Conservation (phyloP, 805 yeast genomes). For the Kregervanrija delftensis region DNA sequence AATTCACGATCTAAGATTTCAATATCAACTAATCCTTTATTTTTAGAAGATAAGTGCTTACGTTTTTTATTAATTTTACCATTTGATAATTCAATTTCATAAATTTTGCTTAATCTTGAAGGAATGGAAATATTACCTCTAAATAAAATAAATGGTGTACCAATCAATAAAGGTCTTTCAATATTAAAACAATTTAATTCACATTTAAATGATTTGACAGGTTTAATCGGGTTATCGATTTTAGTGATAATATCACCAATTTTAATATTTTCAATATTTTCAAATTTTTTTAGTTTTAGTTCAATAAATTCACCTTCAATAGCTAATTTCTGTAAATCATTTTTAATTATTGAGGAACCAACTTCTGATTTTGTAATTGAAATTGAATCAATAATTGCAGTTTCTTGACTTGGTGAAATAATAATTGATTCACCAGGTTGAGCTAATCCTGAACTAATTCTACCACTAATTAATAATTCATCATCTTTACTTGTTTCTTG, state of each 20-base stretch:
- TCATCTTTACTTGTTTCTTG: conserved; percentile 39
- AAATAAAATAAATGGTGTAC: conserved; percentile 72
- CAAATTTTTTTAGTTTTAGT: conserved; percentile 32
- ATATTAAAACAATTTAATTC: conserved; percentile 59
- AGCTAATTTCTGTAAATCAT: conserved; percentile 29
- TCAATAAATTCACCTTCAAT: conserved; percentile 50
- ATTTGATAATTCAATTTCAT: conserved; percentile 22
- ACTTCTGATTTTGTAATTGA: conserved; percentile 21
- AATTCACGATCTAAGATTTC: conserved; percentile 40
- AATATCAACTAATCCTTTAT: conserved; percentile 51
- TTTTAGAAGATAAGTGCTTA: conserved; percentile 53
- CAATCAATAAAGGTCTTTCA: conserved; percentile 68
- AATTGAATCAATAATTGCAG: conserved; percentile 34
- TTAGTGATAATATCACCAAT: conserved; percentile 61
- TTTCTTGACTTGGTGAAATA: conserved; percentile 45
- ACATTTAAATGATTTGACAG: conserved; percentile 45
- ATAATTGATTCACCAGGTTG: conserved; percentile 64
- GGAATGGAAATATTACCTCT: conserved; percentile 70
- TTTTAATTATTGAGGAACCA: conserved; percentile 11
- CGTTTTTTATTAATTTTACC: conserved; percentile 42
- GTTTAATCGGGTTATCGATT: conserved; percentile 24
- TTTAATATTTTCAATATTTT: conserved; percentile 38
- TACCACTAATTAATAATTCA: conserved; percentile 52
- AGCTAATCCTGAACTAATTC: conserved; percentile 59
- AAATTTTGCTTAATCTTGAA: conserved; percentile 50